Evolutionary conservation across 805 yeast genomes (phyloP).

Genomic region (Wickerhamomyces silvicola): DNA sequence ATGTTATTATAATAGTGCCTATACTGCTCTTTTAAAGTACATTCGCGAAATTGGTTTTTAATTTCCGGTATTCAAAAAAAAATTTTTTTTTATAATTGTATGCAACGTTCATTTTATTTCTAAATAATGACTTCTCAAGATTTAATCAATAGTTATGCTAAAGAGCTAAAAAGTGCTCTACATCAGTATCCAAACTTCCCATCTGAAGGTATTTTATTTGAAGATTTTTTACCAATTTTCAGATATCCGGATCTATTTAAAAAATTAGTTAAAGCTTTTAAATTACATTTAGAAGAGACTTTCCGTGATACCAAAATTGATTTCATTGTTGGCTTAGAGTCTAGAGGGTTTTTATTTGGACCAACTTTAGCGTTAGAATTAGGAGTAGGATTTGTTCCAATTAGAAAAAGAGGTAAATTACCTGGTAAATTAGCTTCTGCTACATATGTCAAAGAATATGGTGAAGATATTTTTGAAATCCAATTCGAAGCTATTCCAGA

Average conservation of each 20-base stretch:
- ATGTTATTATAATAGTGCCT: no score
- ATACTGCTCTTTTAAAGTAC: no score
- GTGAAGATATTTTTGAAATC: conserved; percentile 82
- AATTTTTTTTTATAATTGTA: neutral
- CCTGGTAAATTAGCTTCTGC: conserved; percentile 80
- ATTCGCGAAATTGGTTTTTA: no score
- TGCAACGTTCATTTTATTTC: neutral
- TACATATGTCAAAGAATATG: conserved; percentile 85
- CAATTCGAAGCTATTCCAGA: conserved; percentile 75
- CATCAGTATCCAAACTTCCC: conserved; percentile 94
- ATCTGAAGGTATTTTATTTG: conserved; percentile 83
- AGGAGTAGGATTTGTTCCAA: conserved; percentile 88
- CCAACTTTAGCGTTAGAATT: conserved; percentile 90
- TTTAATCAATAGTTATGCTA: conserved; percentile 26
- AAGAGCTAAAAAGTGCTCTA: conserved; percentile 48
- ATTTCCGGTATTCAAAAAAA: no score
- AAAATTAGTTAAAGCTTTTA: conserved; percentile 74
- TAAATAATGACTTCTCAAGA: conserved; percentile 11
- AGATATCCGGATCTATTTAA: conserved; percentile 74
- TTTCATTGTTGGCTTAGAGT: conserved; percentile 88
- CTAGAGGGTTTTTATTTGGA: conserved; percentile 95
- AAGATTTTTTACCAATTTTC: conserved; percentile 94
- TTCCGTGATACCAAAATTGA: conserved; percentile 62
- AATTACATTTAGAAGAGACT: conserved; percentile 55
- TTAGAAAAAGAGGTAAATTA: conserved; percentile 91